phyloP scores from a whole-genome alignment of 257 asterid species.

The Rhazya stricta region DNA sequence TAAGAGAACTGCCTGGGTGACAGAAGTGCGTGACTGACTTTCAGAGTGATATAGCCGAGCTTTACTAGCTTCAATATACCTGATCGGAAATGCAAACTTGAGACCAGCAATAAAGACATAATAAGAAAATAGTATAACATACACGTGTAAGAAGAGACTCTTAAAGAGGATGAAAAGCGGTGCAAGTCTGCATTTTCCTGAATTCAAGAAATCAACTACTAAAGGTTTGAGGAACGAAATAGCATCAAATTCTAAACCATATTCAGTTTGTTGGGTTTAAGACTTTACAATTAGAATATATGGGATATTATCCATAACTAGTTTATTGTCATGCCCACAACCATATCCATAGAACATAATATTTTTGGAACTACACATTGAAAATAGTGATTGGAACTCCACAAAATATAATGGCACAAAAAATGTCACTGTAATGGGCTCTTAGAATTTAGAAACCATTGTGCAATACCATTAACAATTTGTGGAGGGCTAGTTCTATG shows the following conservation, averaged over 20 bases:
- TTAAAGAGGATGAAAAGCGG: background rate
- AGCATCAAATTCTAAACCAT: background rate
- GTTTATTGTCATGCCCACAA: background rate
- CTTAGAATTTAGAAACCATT: no score
- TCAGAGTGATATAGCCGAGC: conserved; percentile 72
- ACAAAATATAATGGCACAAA: no score
- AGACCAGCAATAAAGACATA: conserved; percentile 10
- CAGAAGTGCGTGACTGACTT: conserved; percentile 47
- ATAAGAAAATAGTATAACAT: conserved; percentile 3
- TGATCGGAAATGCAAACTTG: conserved; percentile 26
- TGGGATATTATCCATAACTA: background rate
- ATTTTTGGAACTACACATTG: no score
- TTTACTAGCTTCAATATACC: conserved; percentile 99
- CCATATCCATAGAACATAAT: background rate
- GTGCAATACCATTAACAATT: no score
- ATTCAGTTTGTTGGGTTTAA: background rate
- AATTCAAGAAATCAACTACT: background rate
- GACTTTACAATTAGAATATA: background rate
- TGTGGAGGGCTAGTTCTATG: no score
- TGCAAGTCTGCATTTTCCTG: background rate
- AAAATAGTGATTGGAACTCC: no score
- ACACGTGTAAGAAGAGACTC: background rate
- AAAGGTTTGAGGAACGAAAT: background rate
- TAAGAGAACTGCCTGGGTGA: conserved; percentile 76
- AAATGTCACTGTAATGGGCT: no score